A percentile compares a stretch with the other conserved stretches of the same genome.
Conservation (phyloP, 179 eudicot genomes). For the Pouteria campechiana region DNA sequence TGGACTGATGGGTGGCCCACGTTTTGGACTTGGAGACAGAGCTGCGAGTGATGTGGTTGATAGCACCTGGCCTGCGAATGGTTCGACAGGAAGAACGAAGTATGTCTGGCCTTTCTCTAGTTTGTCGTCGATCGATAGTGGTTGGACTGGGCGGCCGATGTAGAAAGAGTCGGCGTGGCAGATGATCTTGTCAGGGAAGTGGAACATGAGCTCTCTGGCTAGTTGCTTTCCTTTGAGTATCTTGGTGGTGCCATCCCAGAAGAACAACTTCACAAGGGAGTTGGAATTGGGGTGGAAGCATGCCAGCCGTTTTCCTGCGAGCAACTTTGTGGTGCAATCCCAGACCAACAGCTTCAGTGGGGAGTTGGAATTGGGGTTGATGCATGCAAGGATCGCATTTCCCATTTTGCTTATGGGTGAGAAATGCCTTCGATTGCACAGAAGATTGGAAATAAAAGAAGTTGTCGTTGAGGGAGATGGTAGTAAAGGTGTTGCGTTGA, state of each 20-base stretch:
- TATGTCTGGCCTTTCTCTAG: conserved; percentile 51
- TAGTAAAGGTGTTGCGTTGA: too few relatives aligned
- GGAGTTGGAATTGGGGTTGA: too few relatives aligned
- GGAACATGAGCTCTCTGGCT: conserved; percentile 88
- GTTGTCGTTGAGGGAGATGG: too few relatives aligned
- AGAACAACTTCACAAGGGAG: conserved; percentile 31
- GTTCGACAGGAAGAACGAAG: conserved; percentile 65
- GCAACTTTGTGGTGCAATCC: not conserved
- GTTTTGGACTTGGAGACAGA: conserved; percentile 18
- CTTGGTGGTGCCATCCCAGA: conserved; percentile 52
- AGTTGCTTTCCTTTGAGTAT: conserved; percentile 24
- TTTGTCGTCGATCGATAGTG: conserved; percentile 43
- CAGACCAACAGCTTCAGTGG: not conserved
- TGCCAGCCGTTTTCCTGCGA: not conserved
- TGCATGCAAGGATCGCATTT: conserved; percentile 5
- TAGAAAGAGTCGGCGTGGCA: conserved; percentile 81
- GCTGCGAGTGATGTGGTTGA: conserved; percentile 47
- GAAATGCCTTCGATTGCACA: too few relatives aligned
- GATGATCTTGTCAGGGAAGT: conserved; percentile 71
- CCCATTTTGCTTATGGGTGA: too few relatives aligned
- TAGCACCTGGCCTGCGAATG: conserved; percentile 29
- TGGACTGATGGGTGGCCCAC: conserved; percentile 12
- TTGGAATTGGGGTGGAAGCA: conserved; percentile 5
- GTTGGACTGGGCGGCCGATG: conserved; percentile 66
- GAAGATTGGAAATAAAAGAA: too few relatives aligned